phyloP scores from a whole-genome alignment of 257 asterid genomes.

The Paraleonurus japonicus region DNA sequence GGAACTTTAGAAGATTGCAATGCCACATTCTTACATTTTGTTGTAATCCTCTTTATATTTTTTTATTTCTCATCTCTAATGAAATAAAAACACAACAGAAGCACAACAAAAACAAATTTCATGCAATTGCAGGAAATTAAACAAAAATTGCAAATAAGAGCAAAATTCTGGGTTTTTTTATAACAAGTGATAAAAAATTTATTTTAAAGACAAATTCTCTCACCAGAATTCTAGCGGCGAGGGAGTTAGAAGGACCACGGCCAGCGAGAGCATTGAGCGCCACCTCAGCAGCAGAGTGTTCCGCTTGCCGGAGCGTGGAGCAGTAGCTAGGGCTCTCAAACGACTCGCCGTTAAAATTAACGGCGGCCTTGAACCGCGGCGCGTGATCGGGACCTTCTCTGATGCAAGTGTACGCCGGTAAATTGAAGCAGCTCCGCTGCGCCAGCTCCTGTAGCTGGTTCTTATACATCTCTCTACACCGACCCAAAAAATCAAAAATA shows the following conservation, averaged over 20 bases:
- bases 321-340: constrained; percentile 83
- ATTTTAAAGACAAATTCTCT: neutral
- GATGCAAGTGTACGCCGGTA: constrained; percentile 71
- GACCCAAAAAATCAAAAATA: constrained; percentile 13
- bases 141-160: neutral
- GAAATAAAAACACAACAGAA: constrained; percentile 8
- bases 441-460: constrained; percentile 95
- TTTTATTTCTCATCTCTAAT: constrained; percentile 1
- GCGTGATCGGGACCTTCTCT: constrained; percentile 96
- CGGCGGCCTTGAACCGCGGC: constrained; percentile 85
- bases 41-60: neutral
- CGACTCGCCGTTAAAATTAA: constrained; percentile 77
- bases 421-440: constrained; percentile 91
- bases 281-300: constrained; percentile 90
- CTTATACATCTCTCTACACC: constrained; percentile 58
- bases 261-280: constrained; percentile 64
- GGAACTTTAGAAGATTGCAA: neutral
- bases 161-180: neutral
- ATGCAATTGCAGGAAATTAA: neutral
- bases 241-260: constrained; percentile 78
- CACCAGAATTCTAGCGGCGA: constrained; percentile 79
- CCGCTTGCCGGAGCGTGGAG: constrained; percentile 89
- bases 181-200: no score
- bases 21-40: neutral
- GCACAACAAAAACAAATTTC: constrained; percentile 8